Percentiles rank a stretch among this genome's conserved stretches.
phyloP scores from a whole-genome alignment of 2,329 filamentous ascomycete species.

The Coleophoma eucalyptorum region DNA sequence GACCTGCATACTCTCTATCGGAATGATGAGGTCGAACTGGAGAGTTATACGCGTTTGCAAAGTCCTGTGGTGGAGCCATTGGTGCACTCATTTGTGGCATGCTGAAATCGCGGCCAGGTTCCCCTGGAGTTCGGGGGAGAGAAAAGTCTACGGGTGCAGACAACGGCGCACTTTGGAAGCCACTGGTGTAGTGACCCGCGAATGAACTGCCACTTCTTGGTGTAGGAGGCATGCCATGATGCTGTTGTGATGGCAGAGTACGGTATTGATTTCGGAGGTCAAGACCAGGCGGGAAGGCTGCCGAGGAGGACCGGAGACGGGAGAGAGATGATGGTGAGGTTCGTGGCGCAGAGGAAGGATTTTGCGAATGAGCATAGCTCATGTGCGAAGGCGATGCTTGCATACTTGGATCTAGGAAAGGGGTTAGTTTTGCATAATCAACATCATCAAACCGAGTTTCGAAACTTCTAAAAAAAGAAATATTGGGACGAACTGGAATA shows the following conservation, averaged over 20 bases:
- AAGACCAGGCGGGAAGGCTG: conserved; percentile 40
- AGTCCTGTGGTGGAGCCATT: conserved; percentile 49
- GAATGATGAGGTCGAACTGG: conserved; percentile 15
- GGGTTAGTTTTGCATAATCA: conserved; percentile 17
- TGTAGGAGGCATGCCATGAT: conserved; percentile 13
- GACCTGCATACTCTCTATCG: conserved; percentile 15
- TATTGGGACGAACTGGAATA: conserved; percentile 42
- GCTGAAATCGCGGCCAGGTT: conserved; percentile 40
- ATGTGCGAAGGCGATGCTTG: conserved; percentile 45
- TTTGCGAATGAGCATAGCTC: conserved; percentile 42
- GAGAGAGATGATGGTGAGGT: conserved; percentile 38
- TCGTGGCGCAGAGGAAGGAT: conserved; percentile 24
- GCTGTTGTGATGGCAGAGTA: conserved; percentile 27
- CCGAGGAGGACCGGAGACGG: conserved; percentile 46
- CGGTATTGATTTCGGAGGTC: conserved; percentile 44
- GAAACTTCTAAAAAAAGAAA: conserved; percentile 8
- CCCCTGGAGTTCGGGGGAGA: conserved; percentile 38
- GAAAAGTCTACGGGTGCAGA: conserved; percentile 51
- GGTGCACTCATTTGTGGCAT: conserved; percentile 53
- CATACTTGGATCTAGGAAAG: conserved; percentile 36
- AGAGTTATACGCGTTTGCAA: conserved; percentile 27
- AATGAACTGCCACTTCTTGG: conserved; percentile 29
- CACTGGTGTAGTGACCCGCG: conserved; percentile 38
- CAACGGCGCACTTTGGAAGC: conserved; percentile 50
- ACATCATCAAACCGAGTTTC: conserved; percentile 12